Base-by-base conservation (phyloP, 345 rosid genomes). In the Hevea brasiliensis region DNA sequence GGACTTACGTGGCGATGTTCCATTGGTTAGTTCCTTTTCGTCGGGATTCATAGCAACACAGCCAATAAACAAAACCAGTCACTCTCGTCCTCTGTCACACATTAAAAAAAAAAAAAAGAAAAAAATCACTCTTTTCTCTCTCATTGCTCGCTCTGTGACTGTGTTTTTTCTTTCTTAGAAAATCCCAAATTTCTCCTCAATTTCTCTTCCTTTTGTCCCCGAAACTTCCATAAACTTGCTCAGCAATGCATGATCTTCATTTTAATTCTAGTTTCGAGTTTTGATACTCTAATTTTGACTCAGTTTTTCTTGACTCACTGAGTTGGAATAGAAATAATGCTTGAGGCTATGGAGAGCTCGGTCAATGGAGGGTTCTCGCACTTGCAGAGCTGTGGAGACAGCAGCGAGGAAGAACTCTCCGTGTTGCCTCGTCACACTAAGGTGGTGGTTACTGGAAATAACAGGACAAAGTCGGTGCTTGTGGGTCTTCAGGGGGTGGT, bases 401-500 rank as follows among this genome's bases (percentile, higher is more conserved):
- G 92, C 60, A 89, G 98, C 41, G 98, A 94, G 69, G 98, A 94
- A 76, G 98, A 94, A 82, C 85, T 94, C 13, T 78, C 97, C 0
- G 98, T 94, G 29, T 84, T 94, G 58, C 98, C 98, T 29, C 97
- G 97, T 67, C 97, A 94, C 71, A 94, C 98, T 13, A 94, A 94
- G 75, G 98, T 94, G 27, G 90, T 94, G 17, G 97, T 94, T 11
- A 94, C 97, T 10, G 98, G 98, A 18, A 94, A 94, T 84, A 94
- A 94, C 84, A 86, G 98, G 69, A 94, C 98, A n/a, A 94, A 94
- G 77, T 94, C 97, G 55, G 97, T 94, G 42, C 97, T 94, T 61
- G 97, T 94, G 1, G 98, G 98, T 73, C 98, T 94, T 64, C 88
- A 83, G 68, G 98, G 98, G 10, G 98, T 94, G 2, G 98, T 94